phyloP scores from a whole-genome alignment of 257 asterid genomes.

The Rauvolfia tetraphylla region DNA sequence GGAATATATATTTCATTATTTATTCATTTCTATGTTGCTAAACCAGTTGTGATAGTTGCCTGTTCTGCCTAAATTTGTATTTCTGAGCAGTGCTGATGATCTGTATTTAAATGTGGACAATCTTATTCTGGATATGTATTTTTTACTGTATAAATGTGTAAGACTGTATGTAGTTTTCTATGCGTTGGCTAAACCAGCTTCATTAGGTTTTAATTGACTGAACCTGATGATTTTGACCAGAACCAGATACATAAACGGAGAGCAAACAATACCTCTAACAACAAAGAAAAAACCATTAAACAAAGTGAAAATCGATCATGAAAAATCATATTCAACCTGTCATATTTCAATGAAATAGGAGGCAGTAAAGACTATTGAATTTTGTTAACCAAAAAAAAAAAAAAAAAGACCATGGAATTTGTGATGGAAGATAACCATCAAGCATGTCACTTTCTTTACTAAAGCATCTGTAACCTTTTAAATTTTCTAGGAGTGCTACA shows the following conservation, averaged over 20 bases:
- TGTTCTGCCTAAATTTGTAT: background rate
- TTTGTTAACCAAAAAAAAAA: too few relatives aligned
- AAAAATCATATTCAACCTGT: background rate
- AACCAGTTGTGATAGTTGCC: background rate
- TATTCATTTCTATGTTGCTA: background rate
- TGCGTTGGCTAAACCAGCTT: background rate
- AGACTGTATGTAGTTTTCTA: background rate
- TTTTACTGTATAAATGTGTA: background rate
- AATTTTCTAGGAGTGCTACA: background rate
- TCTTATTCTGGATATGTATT: background rate
- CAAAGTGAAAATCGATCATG: too few relatives aligned
- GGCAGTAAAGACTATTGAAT: background rate
- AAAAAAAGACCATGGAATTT: background rate
- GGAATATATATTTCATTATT: background rate
- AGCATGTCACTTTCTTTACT: background rate
- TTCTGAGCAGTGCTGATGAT: background rate
- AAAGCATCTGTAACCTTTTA: background rate
- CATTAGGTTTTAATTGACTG: background rate
- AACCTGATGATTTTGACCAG: background rate
- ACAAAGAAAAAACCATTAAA: too few relatives aligned
- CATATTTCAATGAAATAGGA: background rate
- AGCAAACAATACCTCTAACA: background rate
- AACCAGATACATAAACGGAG: background rate
- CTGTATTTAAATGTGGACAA: background rate
- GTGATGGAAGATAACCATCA: background rate